Percentiles rank a stretch among this genome's conserved stretches.
Evolutionary conservation across 2,329 filamentous ascomycete species (phyloP).

Genomic region (Chrysosphaeria jannelii): DNA sequence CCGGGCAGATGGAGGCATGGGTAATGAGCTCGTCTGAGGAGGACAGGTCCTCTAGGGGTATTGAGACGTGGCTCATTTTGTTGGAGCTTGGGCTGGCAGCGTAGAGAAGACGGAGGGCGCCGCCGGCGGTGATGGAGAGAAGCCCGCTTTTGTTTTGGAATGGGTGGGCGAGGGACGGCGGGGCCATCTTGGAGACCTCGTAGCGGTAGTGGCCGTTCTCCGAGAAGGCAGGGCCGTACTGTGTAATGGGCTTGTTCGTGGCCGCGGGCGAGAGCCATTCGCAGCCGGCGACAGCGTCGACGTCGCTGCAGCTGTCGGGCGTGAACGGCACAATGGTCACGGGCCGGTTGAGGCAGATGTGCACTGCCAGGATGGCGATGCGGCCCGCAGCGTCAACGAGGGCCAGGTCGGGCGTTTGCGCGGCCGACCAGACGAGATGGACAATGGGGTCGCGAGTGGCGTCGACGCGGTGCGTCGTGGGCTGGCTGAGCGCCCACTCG

Average conservation of each 20-base stretch:
- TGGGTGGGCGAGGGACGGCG: conserved; percentile 44
- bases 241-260: conserved; percentile 15
- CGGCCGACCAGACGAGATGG: conserved; percentile 55
- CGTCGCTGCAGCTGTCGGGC: conserved; percentile 40
- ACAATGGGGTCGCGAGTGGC: conserved; percentile 34
- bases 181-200: conserved; percentile 31
- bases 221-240: conserved; percentile 32
- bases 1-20: conserved; percentile 45
- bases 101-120: conserved; percentile 46
- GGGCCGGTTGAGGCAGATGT: conserved; percentile 43
- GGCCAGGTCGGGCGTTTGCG: conserved; percentile 44
- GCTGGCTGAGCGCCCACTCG: conserved; percentile 45
- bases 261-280: conserved; percentile 49
- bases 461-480: conserved; percentile 31
- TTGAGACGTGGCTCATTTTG: conserved; percentile 37
- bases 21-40: conserved; percentile 49
- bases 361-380: conserved; percentile 42
- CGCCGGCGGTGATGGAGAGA: conserved; percentile 45
- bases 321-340: conserved; percentile 28
- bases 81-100: conserved; percentile 44
- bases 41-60: conserved; percentile 45
- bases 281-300: conserved; percentile 50
- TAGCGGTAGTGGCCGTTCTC: conserved; percentile 35
- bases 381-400: conserved; percentile 55
- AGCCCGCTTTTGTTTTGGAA: conserved; percentile 40